These are phyloP conservation scores for Wickerhamiella kazuoi DNA, from an alignment of 805 yeast species.

Conservation along the genomic window DNA sequence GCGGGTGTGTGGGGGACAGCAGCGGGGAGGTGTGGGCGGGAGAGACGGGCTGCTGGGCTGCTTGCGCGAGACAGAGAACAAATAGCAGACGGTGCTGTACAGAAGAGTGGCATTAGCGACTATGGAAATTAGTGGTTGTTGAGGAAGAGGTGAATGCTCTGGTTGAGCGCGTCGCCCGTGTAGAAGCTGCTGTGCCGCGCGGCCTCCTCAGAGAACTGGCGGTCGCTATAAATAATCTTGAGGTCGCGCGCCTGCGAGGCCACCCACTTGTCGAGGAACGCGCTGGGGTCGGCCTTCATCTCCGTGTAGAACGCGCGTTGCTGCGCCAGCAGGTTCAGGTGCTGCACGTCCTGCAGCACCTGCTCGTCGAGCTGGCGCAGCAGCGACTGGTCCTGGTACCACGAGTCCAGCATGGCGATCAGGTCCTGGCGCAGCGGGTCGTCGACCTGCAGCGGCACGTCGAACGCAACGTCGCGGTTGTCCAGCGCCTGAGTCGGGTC, in stretches of 20 bases:
- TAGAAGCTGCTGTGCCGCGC: conserved; percentile 75
- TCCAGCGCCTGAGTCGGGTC: conserved; percentile 63
- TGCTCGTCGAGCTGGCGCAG: conserved; percentile 29
- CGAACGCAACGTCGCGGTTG: conserved; percentile 58
- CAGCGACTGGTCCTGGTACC: conserved; percentile 26
- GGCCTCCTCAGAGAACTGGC: conserved; percentile 71
- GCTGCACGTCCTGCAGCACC: conserved; percentile 31
- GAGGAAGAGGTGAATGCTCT: conserved; percentile 60
- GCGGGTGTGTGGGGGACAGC: too few relatives aligned
- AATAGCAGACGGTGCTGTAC: too few relatives aligned
- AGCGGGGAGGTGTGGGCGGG: too few relatives aligned
- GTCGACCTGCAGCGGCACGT: conserved; percentile 43
- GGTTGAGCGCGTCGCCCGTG: conserved; percentile 57
- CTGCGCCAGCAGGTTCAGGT: conserved; percentile 33
- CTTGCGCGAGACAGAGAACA: too few relatives aligned
- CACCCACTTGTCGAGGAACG: conserved; percentile 53
- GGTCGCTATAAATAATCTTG: conserved; percentile 76
- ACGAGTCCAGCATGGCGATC: conserved; percentile 23
- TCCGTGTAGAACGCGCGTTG: conserved; percentile 66
- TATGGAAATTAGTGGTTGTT: conserved; percentile 19
- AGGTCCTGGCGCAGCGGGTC: conserved; percentile 22
- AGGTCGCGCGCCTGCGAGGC: conserved; percentile 70
- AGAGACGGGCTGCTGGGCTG: too few relatives aligned
- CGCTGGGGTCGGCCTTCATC: conserved; percentile 59
- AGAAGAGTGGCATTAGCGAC: background rate